Percentiles rank a stretch among this genome's conserved stretches.
Evolutionary conservation across 805 yeast species (phyloP).

Genomic region (Myxozyma vanderwaltii): DNA sequence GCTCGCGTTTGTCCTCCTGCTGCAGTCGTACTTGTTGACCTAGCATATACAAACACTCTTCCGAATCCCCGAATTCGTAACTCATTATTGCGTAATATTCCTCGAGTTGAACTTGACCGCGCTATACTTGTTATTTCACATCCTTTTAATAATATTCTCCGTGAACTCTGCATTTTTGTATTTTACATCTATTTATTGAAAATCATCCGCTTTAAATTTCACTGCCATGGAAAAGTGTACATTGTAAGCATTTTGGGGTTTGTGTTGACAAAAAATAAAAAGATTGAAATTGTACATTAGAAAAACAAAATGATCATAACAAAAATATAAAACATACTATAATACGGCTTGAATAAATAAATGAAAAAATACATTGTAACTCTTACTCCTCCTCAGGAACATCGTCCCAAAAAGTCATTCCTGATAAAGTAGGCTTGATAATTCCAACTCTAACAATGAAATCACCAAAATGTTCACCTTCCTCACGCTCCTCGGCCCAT

Average conservation of each 20-base stretch:
- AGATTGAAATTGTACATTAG: background rate
- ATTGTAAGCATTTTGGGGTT: too few species aligned
- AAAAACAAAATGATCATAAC: background rate
- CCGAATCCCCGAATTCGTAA: background rate
- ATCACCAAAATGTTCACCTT: slow-evolving; percentile 95
- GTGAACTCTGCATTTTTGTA: background rate
- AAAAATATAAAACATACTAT: background rate
- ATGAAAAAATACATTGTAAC: background rate
- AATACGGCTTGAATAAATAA: background rate
- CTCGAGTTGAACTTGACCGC: too few species aligned
- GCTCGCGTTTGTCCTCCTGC: background rate
- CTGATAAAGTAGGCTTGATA: slow-evolving; percentile 85
- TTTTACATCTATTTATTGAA: too few species aligned
- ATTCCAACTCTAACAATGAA: slow-evolving; percentile 85
- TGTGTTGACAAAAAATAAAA: too few species aligned
- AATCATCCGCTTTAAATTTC: too few species aligned
- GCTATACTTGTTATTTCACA: too few species aligned
- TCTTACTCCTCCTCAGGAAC: slow-evolving; percentile 57
- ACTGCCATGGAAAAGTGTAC: too few species aligned
- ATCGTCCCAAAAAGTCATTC: slow-evolving; percentile 92
- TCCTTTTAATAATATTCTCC: background rate
- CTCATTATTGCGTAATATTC: background rate
- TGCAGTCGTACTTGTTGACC: background rate
- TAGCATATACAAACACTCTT: too few species aligned
- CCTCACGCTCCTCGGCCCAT: slow-evolving; percentile 89